Evolutionary conservation across 106 monocot genomes (phyloP).

Genomic region (Acorus calamus): DNA sequence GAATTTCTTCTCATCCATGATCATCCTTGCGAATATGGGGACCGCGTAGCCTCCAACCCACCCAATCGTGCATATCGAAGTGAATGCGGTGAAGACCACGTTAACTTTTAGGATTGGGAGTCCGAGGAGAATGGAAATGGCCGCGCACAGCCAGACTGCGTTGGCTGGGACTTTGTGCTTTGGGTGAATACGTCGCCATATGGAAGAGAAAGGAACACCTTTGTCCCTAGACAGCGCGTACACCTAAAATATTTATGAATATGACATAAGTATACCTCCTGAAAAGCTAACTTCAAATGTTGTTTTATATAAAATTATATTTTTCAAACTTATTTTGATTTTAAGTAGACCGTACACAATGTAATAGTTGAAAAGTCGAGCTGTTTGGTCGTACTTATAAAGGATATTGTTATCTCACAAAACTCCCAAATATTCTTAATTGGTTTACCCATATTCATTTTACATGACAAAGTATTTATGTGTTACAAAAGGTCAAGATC

Average conservation of each 20-base stretch:
- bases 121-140: conserved; percentile 53
- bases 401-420: too few relatives aligned
- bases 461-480: too few relatives aligned
- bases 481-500: too few relatives aligned
- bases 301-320: too few relatives aligned
- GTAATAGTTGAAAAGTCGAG: too few relatives aligned
- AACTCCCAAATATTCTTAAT: too few relatives aligned
- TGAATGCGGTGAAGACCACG: conserved; percentile 76
- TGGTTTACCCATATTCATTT: too few relatives aligned
- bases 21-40: conserved; percentile 74
- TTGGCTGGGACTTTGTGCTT: conserved; percentile 67
- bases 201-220: conserved; percentile 64
- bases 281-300: too few relatives aligned
- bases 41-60: conserved; percentile 81
- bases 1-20: conserved; percentile 66
- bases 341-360: too few relatives aligned
- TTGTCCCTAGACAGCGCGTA: conserved; percentile 67
- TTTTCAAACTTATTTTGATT: too few relatives aligned
- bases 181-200: conserved; percentile 64
- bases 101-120: conserved; percentile 63
- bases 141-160: conserved; percentile 69
- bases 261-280: background rate
- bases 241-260: conserved; percentile 19
- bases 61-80: conserved; percentile 58
- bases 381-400: too few relatives aligned